Evolutionary conservation across 1,284 basidiomycete species (phyloP), one percentile per base, ranked within the genome.

Genomic region (Ustilago lituana): DNA sequence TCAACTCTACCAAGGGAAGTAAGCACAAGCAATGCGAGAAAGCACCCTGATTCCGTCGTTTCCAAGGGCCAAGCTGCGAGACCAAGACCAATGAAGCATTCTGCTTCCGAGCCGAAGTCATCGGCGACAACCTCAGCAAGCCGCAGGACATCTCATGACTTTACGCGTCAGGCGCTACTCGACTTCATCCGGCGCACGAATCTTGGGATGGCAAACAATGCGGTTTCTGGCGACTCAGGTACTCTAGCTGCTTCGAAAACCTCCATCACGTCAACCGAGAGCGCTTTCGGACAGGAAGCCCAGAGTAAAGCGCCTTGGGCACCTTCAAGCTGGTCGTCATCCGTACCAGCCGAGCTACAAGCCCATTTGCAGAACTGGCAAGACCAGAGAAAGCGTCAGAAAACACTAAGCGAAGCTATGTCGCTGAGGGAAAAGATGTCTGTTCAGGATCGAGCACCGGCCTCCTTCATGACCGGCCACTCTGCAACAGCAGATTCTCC

Each of bases 181-280:
- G 55, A 65, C 22, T 51, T 59, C 29, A 58, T 65, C 8, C 35
- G 56, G 9, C 55, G 51, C n/a, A 65, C 62, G 8, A 65, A 54
- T 12, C 29, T 58, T 23, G 41, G 50, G 7, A 56, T 46, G 20
- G 20, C 46, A 12, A 45, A 32, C 23, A 50, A 35, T 26, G 10
- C 36, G 0, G 7, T 32, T 17, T 46, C 38, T 14, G 20, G 12
- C 9, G 31, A 14, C 4, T 23, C 27, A 12, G 6, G 4, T 4
- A 31, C 31, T 9, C 3, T 14, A 4, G 3, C 43, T 1, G 19
- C 35, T 9, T 15, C 38, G 14, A 43, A 33, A 17, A 22, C 26
- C 3, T 9, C 24, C 1, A 19, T 10, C n/a, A 40, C 17, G 11
- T 32, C 29, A 5, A 26, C 20, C 8, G 33, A 24, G 14, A 27